Percentiles rank a stretch among this genome's conserved stretches.
phyloP scores from a whole-genome alignment of 2,329 filamentous ascomycete species.

The Dendrostoma leiphaemia region DNA sequence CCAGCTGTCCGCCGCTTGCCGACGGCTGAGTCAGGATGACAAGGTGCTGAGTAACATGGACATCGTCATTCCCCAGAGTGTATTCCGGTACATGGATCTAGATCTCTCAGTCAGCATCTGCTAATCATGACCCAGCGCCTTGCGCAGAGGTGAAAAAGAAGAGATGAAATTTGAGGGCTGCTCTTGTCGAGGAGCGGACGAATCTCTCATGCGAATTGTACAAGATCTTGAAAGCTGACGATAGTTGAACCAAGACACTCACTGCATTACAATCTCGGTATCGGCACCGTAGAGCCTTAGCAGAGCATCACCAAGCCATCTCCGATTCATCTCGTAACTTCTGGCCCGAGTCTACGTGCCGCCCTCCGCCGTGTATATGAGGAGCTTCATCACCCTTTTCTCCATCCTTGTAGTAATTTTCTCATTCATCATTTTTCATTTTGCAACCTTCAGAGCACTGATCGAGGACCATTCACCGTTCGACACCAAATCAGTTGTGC shows the following conservation, averaged over 20 bases:
- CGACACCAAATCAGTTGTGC: not conserved
- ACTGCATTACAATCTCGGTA: no score
- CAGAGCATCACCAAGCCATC: conserved; percentile 21
- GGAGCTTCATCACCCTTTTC: conserved; percentile 22
- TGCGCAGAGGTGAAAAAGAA: not conserved
- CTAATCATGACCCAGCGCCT: conserved; percentile 15
- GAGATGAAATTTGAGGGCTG: no score
- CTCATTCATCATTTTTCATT: conserved; percentile 29
- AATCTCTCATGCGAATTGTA: no score
- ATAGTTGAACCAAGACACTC: not conserved
- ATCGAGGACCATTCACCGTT: conserved; percentile 13
- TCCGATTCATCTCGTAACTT: not conserved
- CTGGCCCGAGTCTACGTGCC: conserved; percentile 3
- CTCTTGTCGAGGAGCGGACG: no score
- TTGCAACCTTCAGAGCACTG: conserved; percentile 18
- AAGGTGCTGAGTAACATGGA: not conserved
- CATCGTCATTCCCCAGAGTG: not conserved
- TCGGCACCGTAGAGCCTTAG: not conserved
- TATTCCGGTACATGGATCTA: not conserved
- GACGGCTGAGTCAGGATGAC: not conserved
- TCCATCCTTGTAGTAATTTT: conserved; percentile 28
- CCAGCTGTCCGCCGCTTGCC: not conserved
- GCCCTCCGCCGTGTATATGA: conserved; percentile 31
- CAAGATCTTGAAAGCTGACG: no score
- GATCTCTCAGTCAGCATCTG: conserved; percentile 16